These are phyloP conservation scores for Murraya paniculata DNA, from an alignment of 345 rosid genomes.

Conservation along the genomic window DNA sequence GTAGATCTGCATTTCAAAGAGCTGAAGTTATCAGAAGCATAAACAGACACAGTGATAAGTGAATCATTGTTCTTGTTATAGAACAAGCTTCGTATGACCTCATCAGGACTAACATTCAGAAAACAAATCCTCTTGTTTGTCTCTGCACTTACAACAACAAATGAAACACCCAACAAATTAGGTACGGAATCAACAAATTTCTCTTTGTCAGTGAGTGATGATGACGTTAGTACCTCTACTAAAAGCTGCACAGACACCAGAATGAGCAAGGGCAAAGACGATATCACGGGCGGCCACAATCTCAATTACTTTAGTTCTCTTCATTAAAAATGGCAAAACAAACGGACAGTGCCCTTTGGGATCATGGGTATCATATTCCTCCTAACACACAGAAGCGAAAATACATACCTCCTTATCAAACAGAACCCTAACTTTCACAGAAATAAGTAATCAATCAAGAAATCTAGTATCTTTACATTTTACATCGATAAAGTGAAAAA, in stretches of 20 bases:
- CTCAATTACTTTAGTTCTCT: slow-evolving; percentile 88
- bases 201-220: neutral
- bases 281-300: slow-evolving; percentile 94
- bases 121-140: slow-evolving; percentile 82
- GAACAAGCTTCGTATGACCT: slow-evolving; percentile 85
- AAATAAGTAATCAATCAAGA: neutral
- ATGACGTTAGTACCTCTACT: slow-evolving; percentile 60
- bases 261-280: slow-evolving; percentile 94
- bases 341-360: slow-evolving; percentile 77
- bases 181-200: neutral
- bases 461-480: neutral
- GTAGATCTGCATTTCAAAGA: slow-evolving; percentile 97
- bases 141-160: slow-evolving; percentile 43
- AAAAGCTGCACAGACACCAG: slow-evolving; percentile 90
- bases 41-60: slow-evolving; percentile 93
- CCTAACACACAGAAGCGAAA: slow-evolving; percentile 36
- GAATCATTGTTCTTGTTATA: slow-evolving; percentile 96
- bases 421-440: neutral
- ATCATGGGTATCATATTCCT: slow-evolving; percentile 95
- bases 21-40: slow-evolving; percentile 92
- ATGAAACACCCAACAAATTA: neutral
- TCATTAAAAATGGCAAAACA: slow-evolving; percentile 86
- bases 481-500: no score
- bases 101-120: slow-evolving; percentile 86
- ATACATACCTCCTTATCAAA: neutral